Percentiles rank a stretch among this genome's conserved stretches.
Evolutionary conservation across 177 flowering plant species (phyloP).

Genomic region (Tripterygium wilfordii): DNA sequence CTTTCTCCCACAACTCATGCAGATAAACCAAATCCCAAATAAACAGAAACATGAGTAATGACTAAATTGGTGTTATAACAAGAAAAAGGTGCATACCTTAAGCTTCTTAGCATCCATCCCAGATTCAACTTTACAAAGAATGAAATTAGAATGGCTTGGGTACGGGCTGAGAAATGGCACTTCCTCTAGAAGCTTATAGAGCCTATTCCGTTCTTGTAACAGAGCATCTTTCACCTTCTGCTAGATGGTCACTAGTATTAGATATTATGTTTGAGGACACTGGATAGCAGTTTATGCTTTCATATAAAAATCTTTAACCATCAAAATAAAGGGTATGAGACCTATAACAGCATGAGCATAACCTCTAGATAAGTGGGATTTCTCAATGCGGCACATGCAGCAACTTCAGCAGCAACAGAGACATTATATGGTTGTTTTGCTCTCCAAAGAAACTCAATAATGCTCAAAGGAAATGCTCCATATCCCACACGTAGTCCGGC

Average conservation of each 20-base stretch:
- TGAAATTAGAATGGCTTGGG: conserved; percentile 94
- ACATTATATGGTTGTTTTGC: conserved; percentile 99
- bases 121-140: conserved; percentile 81
- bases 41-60: too few relatives aligned
- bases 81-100: conserved; percentile 62
- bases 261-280: too few relatives aligned
- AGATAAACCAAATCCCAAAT: too few relatives aligned
- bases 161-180: conserved; percentile 81
- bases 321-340: too few relatives aligned
- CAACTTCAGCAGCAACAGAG: conserved; percentile 96
- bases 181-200: conserved; percentile 61
- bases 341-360: too few relatives aligned
- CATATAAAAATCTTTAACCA: too few relatives aligned
- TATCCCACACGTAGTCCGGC: conserved; percentile 98
- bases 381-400: conserved; percentile 93
- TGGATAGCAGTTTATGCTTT: too few relatives aligned
- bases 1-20: too few relatives aligned
- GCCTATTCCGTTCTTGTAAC: conserved; percentile 81
- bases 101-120: conserved; percentile 92
- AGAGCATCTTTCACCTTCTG: conserved; percentile 67
- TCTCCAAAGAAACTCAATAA: conserved; percentile 90
- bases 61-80: too few relatives aligned
- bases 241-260: not conserved
- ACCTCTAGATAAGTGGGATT: conserved; percentile 91
- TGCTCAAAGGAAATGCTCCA: conserved; percentile 93